These are phyloP conservation scores for Kalmusia sp. DNA, from an alignment of 2,329 filamentous ascomycete genomes.

Conservation along the genomic window DNA sequence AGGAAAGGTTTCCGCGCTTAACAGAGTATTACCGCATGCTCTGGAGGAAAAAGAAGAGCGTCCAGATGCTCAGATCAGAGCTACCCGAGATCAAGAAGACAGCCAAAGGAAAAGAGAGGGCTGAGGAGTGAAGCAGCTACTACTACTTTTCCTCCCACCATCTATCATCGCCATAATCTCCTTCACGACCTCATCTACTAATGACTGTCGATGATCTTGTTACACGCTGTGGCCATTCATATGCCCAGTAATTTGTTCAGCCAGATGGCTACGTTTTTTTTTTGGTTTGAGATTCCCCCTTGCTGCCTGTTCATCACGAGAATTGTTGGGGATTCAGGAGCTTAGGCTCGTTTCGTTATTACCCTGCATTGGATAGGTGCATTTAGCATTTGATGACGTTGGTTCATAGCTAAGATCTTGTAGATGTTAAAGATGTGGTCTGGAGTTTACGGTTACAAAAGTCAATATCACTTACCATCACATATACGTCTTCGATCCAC, in stretches of 20 bases:
- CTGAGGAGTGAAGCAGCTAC: background rate
- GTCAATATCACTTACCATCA: no score
- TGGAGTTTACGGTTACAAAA: background rate
- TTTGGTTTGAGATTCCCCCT: conserved; percentile 5
- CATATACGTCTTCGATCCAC: no score
- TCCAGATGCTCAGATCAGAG: conserved; percentile 29
- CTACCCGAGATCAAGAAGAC: conserved; percentile 19
- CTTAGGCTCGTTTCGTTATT: background rate
- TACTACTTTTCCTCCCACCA: background rate
- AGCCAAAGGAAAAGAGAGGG: background rate
- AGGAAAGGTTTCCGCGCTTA: conserved; percentile 26
- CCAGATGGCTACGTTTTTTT: background rate
- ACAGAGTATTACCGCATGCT: conserved; percentile 33
- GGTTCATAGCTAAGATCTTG: background rate
- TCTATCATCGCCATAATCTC: background rate
- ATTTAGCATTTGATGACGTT: no score
- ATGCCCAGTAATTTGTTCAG: no score
- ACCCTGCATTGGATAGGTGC: background rate
- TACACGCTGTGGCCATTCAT: no score
- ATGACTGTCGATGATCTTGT: no score
- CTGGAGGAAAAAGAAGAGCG: conserved; percentile 41
- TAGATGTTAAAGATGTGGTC: background rate
- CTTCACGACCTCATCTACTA: conserved; percentile 1
- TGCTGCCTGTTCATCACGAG: background rate
- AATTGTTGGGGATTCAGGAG: background rate